phyloP scores from a whole-genome alignment of 345 rosid genomes.

The Eucalyptus fibrosa region DNA sequence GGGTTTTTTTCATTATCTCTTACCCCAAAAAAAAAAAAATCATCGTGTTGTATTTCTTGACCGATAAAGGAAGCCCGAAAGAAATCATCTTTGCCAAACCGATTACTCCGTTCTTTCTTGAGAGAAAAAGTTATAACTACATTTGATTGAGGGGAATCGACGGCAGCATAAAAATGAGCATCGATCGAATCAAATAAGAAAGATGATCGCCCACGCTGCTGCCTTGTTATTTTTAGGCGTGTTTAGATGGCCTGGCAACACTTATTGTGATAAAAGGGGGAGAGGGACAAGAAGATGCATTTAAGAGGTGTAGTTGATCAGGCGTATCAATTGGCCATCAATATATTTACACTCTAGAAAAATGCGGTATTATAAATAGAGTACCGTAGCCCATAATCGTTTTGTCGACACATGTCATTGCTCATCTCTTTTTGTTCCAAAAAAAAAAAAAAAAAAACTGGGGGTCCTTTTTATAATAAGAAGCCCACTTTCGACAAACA shows the following conservation, averaged over 20 bases:
- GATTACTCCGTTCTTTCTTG: background rate
- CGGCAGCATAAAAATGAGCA: fast-evolving
- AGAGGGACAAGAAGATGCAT: background rate
- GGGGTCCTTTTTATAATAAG: background rate
- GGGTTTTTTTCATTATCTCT: too few relatives aligned
- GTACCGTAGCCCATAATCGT: background rate
- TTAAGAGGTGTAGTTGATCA: background rate
- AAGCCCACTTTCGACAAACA: background rate
- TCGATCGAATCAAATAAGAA: too few relatives aligned
- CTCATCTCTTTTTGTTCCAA: background rate
- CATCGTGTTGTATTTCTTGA: too few relatives aligned
- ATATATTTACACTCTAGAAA: background rate
- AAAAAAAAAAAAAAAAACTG: too few relatives aligned
- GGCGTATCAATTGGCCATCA: background rate
- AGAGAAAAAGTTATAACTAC: background rate
- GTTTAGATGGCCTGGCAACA: too few relatives aligned
- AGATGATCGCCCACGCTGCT: fast-evolving
- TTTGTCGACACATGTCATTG: background rate
- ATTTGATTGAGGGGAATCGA: background rate
- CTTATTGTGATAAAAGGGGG: background rate
- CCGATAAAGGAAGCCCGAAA: fast-evolving
- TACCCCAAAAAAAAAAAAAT: too few relatives aligned
- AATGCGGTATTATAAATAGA: background rate
- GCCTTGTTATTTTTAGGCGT: too few relatives aligned
- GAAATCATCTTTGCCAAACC: background rate